Evolutionary conservation across 176 grass and related monocot genomes (phyloP), one percentile per base, ranked within the genome.

Genomic region (Aegilops umbellulata): DNA sequence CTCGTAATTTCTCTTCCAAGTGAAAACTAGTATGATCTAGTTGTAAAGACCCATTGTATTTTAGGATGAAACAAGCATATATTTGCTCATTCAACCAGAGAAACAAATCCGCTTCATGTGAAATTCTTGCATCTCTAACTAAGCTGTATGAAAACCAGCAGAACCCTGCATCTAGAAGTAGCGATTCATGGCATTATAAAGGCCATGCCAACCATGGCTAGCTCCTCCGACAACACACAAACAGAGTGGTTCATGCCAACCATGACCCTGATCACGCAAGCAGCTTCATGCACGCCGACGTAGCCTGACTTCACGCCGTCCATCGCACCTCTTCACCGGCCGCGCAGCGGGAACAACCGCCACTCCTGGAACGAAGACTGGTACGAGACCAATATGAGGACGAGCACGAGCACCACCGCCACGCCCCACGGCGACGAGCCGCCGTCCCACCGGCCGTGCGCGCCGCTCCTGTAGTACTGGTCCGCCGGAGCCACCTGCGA

Each of bases 351-450:
- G 80, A 98, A 95, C 91, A 98, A 82, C 87, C 93, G 95, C 55
- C 87, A 38, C 27, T 92, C 80, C 39, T 93, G 93, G 65, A 98
- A 84, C 51, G 89, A 93, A 5, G 89, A 90, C 86, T 98, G 89
- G 34, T 92, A 92, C 22, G 96, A 92, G 53, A 98, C 53, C 88
- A 94, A 80, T 23, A 92, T n/a, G 79, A 98, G 82, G 42, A 98
- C 86, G 5, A 95, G 78, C 86, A 92, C 86, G 11, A 98, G 69
- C 44, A 85, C 90, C 17, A 95, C 47, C 34, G 81, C 96, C 55
- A 98, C 93, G 22, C 96, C 93, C 96, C 90, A 95, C 77, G 90
- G 92, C 26, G 96, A 90, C 42, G 91, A 91, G 85, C 84, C 5
- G 78, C 80, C 24, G 63, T 83, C 73, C 61, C 83, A 88, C 17